Evolutionary conservation across 2,329 filamentous ascomycete species (phyloP).

Genomic region (Verticillium tricorpus): DNA sequence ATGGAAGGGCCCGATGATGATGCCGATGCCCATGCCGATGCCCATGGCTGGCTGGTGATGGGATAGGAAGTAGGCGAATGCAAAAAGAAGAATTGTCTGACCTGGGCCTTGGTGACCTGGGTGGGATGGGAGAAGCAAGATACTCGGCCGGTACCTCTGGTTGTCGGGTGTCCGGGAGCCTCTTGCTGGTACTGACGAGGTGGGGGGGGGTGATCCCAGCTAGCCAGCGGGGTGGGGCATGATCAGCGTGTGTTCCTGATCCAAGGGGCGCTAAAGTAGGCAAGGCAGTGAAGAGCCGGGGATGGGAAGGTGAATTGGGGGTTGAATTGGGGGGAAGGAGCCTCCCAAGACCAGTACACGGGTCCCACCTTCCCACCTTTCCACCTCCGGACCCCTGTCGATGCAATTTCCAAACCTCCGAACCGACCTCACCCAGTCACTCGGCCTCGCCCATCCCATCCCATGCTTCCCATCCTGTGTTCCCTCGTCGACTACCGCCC

Average conservation of each 20-base stretch:
- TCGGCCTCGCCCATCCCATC: neutral
- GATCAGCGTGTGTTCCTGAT: neutral
- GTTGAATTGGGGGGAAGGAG: no score
- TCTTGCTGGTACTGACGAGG: neutral
- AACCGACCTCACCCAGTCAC: neutral
- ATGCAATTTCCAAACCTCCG: neutral
- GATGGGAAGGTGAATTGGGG: neutral
- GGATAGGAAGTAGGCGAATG: no score
- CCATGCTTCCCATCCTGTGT: neutral
- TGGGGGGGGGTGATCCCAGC: neutral
- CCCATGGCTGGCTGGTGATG: no score
- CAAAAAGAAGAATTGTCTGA: no score
- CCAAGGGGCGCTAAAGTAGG: neutral
- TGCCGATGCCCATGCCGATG: no score
- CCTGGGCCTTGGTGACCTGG: no score
- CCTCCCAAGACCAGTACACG: neutral
- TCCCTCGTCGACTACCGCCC: neutral
- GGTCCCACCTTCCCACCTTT: neutral
- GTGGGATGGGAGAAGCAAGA: no score
- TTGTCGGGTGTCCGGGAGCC: no score
- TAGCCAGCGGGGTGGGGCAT: neutral
- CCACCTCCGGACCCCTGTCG: neutral
- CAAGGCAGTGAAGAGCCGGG: neutral
- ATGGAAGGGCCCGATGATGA: no score
- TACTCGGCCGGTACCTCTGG: no score